phyloP scores from a whole-genome alignment of 139 green algal genomes.

The Marvania coccoides region DNA sequence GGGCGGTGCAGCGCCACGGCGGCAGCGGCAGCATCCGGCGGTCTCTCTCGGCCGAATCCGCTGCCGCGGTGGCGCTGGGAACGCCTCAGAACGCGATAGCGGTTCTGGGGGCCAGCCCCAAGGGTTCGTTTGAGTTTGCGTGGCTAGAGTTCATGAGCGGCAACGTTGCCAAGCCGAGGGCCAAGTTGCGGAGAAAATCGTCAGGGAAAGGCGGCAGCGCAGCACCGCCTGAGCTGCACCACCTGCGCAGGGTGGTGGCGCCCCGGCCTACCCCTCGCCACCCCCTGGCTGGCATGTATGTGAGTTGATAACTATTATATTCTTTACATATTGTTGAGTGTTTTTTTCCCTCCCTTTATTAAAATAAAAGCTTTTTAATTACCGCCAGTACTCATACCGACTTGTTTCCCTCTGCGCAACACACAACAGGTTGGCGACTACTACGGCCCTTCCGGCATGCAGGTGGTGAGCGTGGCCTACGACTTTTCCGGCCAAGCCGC shows the following conservation, averaged over 20 bases:
- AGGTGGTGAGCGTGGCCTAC: slow-evolving; percentile 16
- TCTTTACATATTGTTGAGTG: too few species aligned
- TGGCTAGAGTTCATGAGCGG: slow-evolving; percentile 35
- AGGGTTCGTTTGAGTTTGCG: slow-evolving; percentile 38
- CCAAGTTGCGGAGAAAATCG: background rate
- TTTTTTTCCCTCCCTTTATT: too few species aligned
- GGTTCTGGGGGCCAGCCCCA: slow-evolving; percentile 26
- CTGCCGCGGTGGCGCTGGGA: slow-evolving; percentile 14
- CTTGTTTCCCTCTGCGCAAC: too few species aligned
- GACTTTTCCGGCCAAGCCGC: slow-evolving; percentile 18
- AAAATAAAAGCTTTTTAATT: too few species aligned
- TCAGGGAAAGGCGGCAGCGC: background rate
- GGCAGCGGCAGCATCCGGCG: background rate
- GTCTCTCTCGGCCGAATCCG: slow-evolving; percentile 7
- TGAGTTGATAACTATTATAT: too few species aligned
- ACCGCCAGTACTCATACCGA: too few species aligned
- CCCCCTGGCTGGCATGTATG: slow-evolving; percentile 28
- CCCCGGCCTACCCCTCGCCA: slow-evolving; percentile 18
- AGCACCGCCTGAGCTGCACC: slow-evolving; percentile 4
- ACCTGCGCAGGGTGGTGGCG: slow-evolving; percentile 16
- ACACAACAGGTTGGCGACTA: too few species aligned
- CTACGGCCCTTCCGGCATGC: background rate
- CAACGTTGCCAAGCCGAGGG: background rate
- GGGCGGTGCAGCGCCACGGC: background rate
- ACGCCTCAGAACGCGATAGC: background rate